Evolutionary conservation across 768 basidiomycete species (phyloP), one percentile per base, ranked within the genome.

Genomic region (Lactarius quietus): DNA sequence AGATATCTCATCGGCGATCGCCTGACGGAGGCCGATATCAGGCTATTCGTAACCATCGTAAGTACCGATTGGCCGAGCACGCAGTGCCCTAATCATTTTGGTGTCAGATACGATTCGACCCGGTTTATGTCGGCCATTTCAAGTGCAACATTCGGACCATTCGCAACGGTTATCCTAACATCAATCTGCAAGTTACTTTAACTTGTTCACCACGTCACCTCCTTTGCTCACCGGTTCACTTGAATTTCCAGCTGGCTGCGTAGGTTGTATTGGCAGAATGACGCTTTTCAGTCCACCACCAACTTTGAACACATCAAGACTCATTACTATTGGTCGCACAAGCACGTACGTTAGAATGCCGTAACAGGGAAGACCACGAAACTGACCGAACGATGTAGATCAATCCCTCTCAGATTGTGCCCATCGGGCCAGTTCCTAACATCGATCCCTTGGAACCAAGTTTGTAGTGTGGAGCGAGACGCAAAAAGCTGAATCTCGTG

Each of bases 21-120:
- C 57, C 83, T 99, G 55, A 97, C 94, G 0, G 92, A 93, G 73
- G 89, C 90, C 2, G 92, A 93, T 70, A 78, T 89, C 59, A 85
- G 96, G 59, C 86, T 98, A 48, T 98, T 84, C 78, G 94, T 96
- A n/a, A 97, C 96, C 2, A 88, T 95, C 64, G 89, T 95, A 68
- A 69, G 90, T 70, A 38, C n/a, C 39, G 7, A n/a, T 61, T 62
- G 5, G 12, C 41, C 36, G 6, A 9, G 14, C 17, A 28, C 33
- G 18, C 33, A 18, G 18, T 41, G 2, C 38, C 26, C 36, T 57
- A 28, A 59, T 57, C 3, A 2, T 28, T n/a, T 51, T 18, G 26
- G 29, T 45, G 2, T 61, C 63, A 92, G 90, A 78, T 93, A 66
- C 92, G 93, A 39, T 95, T 95, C 76, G 94, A 96, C 71, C 87